Evolutionary conservation across 1,284 basidiomycete species (phyloP).

Genomic region (Ustilago hordei): DNA sequence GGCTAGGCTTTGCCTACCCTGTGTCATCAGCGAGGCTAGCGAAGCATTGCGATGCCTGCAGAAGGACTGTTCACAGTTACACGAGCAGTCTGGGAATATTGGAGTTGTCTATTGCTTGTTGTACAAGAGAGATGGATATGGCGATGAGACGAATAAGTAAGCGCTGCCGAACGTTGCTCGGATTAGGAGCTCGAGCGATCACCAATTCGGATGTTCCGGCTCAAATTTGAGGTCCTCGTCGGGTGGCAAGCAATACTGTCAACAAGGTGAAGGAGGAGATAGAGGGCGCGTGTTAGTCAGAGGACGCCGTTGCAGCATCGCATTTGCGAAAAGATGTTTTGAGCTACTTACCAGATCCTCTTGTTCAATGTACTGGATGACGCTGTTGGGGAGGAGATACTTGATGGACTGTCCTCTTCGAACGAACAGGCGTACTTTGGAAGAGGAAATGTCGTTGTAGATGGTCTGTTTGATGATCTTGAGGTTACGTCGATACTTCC

Average conservation of each 20-base stretch:
- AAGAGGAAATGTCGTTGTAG: constrained; percentile 92
- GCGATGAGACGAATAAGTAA: not conserved
- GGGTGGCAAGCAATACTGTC: constrained; percentile 40
- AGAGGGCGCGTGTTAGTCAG: not conserved
- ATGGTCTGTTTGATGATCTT: constrained; percentile 88
- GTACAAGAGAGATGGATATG: not conserved
- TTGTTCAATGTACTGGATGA: constrained; percentile 94
- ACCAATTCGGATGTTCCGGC: constrained; percentile 49
- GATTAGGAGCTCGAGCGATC: not conserved
- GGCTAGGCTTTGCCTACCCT: no score
- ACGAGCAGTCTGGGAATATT: no score
- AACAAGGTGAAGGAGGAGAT: no score
- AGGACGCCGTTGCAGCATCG: not conserved
- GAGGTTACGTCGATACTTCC: constrained; percentile 81
- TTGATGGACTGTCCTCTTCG: constrained; percentile 90
- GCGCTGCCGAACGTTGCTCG: not conserved
- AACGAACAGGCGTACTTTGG: constrained; percentile 78
- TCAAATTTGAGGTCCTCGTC: constrained; percentile 39
- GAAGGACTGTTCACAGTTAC: no score
- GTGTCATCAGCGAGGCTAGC: no score
- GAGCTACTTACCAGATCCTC: constrained; percentile 72
- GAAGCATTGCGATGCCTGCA: no score
- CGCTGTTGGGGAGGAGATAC: constrained; percentile 89
- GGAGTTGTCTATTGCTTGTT: not conserved
- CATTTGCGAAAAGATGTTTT: not conserved